phyloP scores from a whole-genome alignment of 139 green algal species.

The Chlamydomonas sphaeroides region DNA sequence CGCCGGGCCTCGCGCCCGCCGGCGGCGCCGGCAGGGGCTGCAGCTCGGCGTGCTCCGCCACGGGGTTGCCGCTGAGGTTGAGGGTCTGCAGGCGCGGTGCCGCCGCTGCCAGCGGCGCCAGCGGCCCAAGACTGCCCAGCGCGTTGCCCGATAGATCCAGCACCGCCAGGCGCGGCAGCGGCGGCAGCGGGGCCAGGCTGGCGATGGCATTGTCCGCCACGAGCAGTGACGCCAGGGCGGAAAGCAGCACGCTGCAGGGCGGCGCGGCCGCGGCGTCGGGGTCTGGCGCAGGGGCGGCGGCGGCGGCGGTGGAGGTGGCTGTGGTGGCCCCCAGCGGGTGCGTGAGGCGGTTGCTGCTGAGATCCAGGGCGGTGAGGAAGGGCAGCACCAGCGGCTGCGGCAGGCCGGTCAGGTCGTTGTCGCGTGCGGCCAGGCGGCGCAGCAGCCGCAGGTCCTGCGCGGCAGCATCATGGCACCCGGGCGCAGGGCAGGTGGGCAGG shows the following conservation, averaged over 20 bases:
- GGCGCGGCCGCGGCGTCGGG: background rate
- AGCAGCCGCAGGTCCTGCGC: background rate
- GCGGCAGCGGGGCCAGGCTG: background rate
- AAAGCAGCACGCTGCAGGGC: background rate
- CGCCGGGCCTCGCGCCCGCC: background rate
- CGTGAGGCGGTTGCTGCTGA: background rate
- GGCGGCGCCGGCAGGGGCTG: background rate
- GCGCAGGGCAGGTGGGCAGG: too few species aligned
- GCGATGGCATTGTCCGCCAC: conserved; percentile 20
- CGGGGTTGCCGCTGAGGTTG: conserved; percentile 7
- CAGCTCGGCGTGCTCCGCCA: background rate
- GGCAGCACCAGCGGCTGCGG: conserved; percentile 2
- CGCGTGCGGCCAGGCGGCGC: background rate
- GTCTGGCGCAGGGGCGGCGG: background rate
- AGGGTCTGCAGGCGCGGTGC: background rate
- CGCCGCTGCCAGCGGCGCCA: background rate
- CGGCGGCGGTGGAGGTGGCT: background rate
- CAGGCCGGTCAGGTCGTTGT: conserved; percentile 8
- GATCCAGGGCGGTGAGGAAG: conserved; percentile 13
- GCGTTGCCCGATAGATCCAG: conserved; percentile 17
- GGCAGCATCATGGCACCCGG: too few species aligned
- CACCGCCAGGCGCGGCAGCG: background rate
- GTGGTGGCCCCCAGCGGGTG: background rate
- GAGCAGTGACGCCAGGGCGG: background rate
- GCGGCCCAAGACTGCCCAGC: background rate